Conservation (phyloP, 768 basidiomycete genomes). For the Pleurotus ostreatus region DNA sequence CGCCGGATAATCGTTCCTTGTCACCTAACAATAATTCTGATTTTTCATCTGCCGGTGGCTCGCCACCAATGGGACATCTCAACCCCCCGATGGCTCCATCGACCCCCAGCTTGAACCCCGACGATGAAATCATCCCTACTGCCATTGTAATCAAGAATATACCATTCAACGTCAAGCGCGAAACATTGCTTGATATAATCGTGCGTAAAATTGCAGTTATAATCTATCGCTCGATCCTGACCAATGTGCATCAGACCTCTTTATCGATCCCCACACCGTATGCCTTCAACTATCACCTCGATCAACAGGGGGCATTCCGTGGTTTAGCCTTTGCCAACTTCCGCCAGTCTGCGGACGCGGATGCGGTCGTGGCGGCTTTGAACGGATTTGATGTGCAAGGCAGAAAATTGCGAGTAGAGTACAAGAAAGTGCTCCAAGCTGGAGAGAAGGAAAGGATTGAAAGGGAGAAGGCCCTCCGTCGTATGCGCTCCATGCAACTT, state of each 20-base stretch:
- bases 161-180: conserved; percentile 97
- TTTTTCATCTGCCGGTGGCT: conserved; percentile 83
- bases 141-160: conserved; percentile 99
- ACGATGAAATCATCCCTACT: conserved; percentile 96
- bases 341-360: conserved; percentile 85
- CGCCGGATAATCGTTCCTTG: conserved; percentile 73
- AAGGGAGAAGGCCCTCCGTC: conserved; percentile 94
- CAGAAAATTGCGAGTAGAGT: conserved; percentile 96
- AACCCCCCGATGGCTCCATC: conserved; percentile 43
- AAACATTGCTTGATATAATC: conserved; percentile 94
- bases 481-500: conserved; percentile 96
- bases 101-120: conserved; percentile 48
- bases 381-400: conserved; percentile 97
- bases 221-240: conserved; percentile 9
- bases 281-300: conserved; percentile 99
- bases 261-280: conserved; percentile 94
- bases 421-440: conserved; percentile 99
- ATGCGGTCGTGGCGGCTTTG: conserved; percentile 91
- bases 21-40: conserved; percentile 87
- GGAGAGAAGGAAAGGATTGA: conserved; percentile 99
- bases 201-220: conserved; percentile 21
- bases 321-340: conserved; percentile 99
- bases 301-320: conserved; percentile 93
- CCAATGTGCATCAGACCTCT: conserved; percentile 56
- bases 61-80: conserved; percentile 58